Evolutionary conservation across 2,329 filamentous ascomycete genomes (phyloP).

Genomic region (Sporothrix luriei): DNA sequence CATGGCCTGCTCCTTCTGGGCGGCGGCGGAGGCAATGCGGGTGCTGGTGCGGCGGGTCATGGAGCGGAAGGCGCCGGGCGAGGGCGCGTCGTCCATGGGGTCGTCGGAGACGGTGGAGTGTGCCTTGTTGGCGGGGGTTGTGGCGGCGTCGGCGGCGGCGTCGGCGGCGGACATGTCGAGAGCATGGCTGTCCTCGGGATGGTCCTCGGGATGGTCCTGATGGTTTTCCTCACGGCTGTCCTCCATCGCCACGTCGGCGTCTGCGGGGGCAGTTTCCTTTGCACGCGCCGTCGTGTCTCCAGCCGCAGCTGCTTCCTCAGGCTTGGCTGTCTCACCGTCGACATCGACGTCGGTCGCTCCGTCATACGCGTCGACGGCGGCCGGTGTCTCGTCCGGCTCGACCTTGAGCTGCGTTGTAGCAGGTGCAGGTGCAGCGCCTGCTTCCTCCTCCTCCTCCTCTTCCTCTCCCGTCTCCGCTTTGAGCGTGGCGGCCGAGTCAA

Average conservation of each 20-base stretch:
- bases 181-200: conserved; percentile 1
- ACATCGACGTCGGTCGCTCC: background rate
- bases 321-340: background rate
- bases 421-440: too few relatives aligned
- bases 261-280: background rate
- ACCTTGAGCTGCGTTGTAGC: background rate
- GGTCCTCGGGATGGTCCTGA: too few relatives aligned
- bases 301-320: background rate
- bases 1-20: conserved; percentile 30
- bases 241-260: background rate
- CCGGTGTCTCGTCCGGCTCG: background rate
- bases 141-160: background rate
- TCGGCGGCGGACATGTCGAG: conserved; percentile 25
- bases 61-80: conserved; percentile 22
- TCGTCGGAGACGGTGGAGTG: conserved; percentile 8
- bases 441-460: too few relatives aligned
- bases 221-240: background rate
- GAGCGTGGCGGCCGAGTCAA: conserved; percentile 3
- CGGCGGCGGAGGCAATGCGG: conserved; percentile 32
- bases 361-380: background rate
- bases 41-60: conserved; percentile 35
- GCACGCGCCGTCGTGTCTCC: background rate
- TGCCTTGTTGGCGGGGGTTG: background rate
- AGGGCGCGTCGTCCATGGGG: conserved; percentile 11
- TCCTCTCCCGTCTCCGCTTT: background rate